These are phyloP conservation scores for Xylaria castorea DNA, from an alignment of 495 filamentous ascomycete genomes.

Conservation along the genomic window DNA sequence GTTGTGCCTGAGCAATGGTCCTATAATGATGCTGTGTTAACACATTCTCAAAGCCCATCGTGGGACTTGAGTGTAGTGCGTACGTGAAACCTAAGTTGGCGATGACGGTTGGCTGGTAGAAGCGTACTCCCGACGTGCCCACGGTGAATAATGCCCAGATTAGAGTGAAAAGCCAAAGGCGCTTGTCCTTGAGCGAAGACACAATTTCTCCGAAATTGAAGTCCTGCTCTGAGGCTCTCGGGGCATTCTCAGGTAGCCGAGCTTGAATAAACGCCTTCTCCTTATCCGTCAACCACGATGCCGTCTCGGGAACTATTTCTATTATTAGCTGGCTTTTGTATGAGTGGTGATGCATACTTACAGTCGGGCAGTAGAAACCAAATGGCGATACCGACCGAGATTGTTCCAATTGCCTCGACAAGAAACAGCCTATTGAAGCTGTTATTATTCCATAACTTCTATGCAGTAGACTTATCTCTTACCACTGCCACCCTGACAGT, in stretches of 20 bases:
- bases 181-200: constrained; percentile 43
- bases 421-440: constrained; percentile 41
- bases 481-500: constrained; percentile 54
- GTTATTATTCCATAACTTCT: background rate
- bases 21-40: constrained; percentile 32
- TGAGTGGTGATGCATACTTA: constrained; percentile 24
- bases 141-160: constrained; percentile 53
- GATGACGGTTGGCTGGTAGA: constrained; percentile 54
- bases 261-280: constrained; percentile 54
- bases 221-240: constrained; percentile 47
- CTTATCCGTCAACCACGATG: constrained; percentile 49
- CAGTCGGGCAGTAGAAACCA: constrained; percentile 52
- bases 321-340: background rate
- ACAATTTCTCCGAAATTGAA: constrained; percentile 47
- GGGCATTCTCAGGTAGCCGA: constrained; percentile 47
- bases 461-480: background rate
- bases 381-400: constrained; percentile 42
- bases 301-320: constrained; percentile 45
- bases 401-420: constrained; percentile 48
- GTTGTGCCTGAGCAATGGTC: constrained; percentile 47
- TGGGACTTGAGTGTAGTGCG: constrained; percentile 19
- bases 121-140: constrained; percentile 51
- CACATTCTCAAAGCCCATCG: background rate
- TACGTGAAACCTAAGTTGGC: constrained; percentile 52
- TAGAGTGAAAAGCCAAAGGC: constrained; percentile 44